Base-by-base conservation (phyloP, 768 basidiomycete genomes). In the Boletus reticulatus region DNA sequence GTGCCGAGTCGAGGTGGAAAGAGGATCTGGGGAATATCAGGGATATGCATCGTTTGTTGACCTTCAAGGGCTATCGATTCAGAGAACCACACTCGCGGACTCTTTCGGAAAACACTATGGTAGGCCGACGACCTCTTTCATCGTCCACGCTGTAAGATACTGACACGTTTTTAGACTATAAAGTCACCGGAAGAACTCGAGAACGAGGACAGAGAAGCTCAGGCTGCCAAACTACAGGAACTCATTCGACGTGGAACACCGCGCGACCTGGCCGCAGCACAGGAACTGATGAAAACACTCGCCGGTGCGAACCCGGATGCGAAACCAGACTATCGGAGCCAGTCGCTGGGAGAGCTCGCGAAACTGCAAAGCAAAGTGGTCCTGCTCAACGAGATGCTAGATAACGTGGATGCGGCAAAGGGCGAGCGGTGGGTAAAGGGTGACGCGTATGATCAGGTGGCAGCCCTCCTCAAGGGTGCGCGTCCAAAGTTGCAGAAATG, bases 211-310 rank as follows among this genome's bases (percentile, higher is more conserved):
- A 82, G 97, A 13, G 87, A 86, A 56, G 97, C 96, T 0, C 96
- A 99, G 68, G 87, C 88, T 0, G 97, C 97, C 0, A 98, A 99
- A 77, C 80, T 99, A n/a, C 97, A 99, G 73, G 97, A 99, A 70
- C 84, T 98, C 38, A 98, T 99, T 55, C 84, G 97, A 44, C 78
- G 97, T 52, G 97, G 96, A 14, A 96, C 96, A 19, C 97, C 97
- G 0, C 84, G 93, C 61, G 97, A 99, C 73, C 82, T 99, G 2
- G 90, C 89, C 1, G 92, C 89, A 6, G 97, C 97, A 13, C 95
- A 99, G 67, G 95, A 99, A 66, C 79, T 99, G 34, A 98, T 99
- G 95, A 98, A 98, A 70, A 75, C 85, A 0, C 80, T 99, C 44
- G 89, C 96, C 6, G 96, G 97, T 29, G 96, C 95, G 4, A 91